Evolutionary conservation across 148 eudicot species (phyloP), one percentile per base, ranked within the genome.

Genomic region (Rheum nobile): DNA sequence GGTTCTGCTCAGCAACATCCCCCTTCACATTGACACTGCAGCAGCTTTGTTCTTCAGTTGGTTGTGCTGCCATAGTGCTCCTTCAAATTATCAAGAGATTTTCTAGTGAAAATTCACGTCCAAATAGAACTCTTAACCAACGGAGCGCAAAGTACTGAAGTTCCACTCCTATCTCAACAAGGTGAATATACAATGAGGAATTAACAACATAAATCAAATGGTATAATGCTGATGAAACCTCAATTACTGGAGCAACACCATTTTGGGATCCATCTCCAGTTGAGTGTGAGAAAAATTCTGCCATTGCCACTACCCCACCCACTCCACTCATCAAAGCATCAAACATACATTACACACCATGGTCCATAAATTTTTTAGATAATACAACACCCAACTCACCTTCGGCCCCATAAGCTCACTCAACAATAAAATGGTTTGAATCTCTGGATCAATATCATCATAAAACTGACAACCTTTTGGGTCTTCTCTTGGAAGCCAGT

Each of bases 341-440:
- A 76, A 95, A 90, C 93, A 92, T 90, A 41, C 87, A 86, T 71
- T 91, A 91, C 21, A 96, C 96, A 79, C 92, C 99, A 71, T 95
- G 99, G 78, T 95, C 99, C 87, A 90, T 76, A 77, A 90, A 95
- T 75, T 87, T 91, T 72, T 91, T 94, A 1, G 99, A 95, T 73
- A 95, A 78, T 35, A 95, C 86, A 72, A 86, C 77, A 75, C 99
- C 99, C 75, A 95, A 88, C 83, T 95, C 97, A 72, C 99, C 99
- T 83, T 95, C 99, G n/a, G 97, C 92, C 72, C 99, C 99, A 81
- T 95, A 95, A 67, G 97, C 91, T 95, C 99, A 77, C 89, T 88
- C 47, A 95, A 80, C 50, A 82, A 76, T 74, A 95, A 80, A 80
- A 90, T 85, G 50, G 84, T 80, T 80, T 88, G 96, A 77, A 87